Percentiles rank a stretch among this genome's conserved stretches.
Conservation (phyloP, 2,329 filamentous ascomycete genomes). For the Aspergillus quadrilineatus region DNA sequence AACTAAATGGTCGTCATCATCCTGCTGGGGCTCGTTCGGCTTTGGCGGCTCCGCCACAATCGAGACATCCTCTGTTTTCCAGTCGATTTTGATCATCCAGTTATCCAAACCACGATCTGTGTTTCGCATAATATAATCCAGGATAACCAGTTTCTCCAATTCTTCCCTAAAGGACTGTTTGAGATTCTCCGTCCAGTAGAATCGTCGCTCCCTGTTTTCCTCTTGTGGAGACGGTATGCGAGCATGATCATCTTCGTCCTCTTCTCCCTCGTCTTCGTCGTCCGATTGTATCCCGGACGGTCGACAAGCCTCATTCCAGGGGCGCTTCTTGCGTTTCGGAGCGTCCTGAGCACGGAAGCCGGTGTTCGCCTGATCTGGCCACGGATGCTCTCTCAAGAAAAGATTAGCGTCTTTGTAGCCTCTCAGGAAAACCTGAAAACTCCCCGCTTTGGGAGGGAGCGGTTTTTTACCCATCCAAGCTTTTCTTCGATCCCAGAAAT, state of each 20-base stretch:
- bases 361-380: slow-evolving; percentile 80
- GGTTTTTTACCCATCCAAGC: slow-evolving; percentile 84
- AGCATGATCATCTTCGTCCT: slow-evolving; percentile 40
- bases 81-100: slow-evolving; percentile 99
- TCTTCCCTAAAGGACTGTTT: slow-evolving; percentile 94
- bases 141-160: slow-evolving; percentile 91
- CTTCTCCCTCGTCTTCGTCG: slow-evolving; percentile 62
- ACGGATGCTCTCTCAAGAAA: slow-evolving; percentile 91
- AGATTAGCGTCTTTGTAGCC: slow-evolving; percentile 97
- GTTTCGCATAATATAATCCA: slow-evolving; percentile 99
- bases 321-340: slow-evolving; percentile 65
- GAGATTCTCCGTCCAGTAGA: slow-evolving; percentile 82
- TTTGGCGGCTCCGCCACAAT: slow-evolving; percentile 82
- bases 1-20: slow-evolving; percentile 50
- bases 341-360: slow-evolving; percentile 69
- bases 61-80: slow-evolving; percentile 75
- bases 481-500: slow-evolving; percentile 90
- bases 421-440: slow-evolving; percentile 96
- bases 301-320: slow-evolving; percentile 81
- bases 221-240: slow-evolving; percentile 46
- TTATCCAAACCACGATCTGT: slow-evolving; percentile 96
- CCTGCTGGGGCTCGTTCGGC: slow-evolving; percentile 52
- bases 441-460: slow-evolving; percentile 85
- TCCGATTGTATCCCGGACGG: slow-evolving; percentile 61
- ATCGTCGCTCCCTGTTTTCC: slow-evolving; percentile 52